phyloP scores from a whole-genome alignment of 441 rosid genomes.

The Pelargonium fulgidum region DNA sequence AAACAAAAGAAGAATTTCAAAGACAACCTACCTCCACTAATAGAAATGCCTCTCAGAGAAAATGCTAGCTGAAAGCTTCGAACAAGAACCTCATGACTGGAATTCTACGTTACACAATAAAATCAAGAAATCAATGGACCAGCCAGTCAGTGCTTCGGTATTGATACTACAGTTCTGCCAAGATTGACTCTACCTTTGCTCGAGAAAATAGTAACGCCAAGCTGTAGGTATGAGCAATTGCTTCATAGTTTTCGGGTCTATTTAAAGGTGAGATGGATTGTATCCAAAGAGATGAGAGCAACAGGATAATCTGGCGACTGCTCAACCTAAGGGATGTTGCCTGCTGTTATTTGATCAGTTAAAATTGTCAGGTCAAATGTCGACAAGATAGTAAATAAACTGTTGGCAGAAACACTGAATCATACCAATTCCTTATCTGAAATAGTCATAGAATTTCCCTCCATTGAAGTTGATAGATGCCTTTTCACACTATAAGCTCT shows the following conservation, averaged over 20 bases:
- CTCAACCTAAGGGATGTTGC: slow-evolving; percentile 65
- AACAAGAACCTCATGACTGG: slow-evolving; percentile 59
- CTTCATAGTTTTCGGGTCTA: slow-evolving; percentile 78
- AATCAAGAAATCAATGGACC: slow-evolving; percentile 6
- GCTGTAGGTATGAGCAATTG: slow-evolving; percentile 84
- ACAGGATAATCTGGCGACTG: slow-evolving; percentile 76
- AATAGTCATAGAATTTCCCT: slow-evolving; percentile 24
- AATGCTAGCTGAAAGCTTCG: slow-evolving; percentile 92
- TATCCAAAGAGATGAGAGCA: slow-evolving; percentile 86
- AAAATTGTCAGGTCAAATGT: slow-evolving; percentile 1
- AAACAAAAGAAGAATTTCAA: not conserved
- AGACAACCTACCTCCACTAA: slow-evolving; percentile 44
- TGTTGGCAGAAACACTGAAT: slow-evolving; percentile 15
- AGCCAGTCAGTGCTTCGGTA: not conserved
- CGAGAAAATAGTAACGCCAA: slow-evolving; percentile 63
- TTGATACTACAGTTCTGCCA: not conserved
- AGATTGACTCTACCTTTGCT: slow-evolving; percentile 50
- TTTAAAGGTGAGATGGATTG: slow-evolving; percentile 79
- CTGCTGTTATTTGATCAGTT: slow-evolving; percentile 33
- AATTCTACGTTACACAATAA: slow-evolving; percentile 49
- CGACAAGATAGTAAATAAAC: slow-evolving; percentile 3
- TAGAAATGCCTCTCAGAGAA: slow-evolving; percentile 73
- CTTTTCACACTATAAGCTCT: slow-evolving; percentile 38
- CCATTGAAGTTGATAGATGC: slow-evolving; percentile 25
- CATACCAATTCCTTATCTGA: slow-evolving; percentile 49